Percentiles rank a stretch among this genome's conserved stretches.
Conservation (phyloP, 768 basidiomycete genomes). For the Hortiboletus campestris region DNA sequence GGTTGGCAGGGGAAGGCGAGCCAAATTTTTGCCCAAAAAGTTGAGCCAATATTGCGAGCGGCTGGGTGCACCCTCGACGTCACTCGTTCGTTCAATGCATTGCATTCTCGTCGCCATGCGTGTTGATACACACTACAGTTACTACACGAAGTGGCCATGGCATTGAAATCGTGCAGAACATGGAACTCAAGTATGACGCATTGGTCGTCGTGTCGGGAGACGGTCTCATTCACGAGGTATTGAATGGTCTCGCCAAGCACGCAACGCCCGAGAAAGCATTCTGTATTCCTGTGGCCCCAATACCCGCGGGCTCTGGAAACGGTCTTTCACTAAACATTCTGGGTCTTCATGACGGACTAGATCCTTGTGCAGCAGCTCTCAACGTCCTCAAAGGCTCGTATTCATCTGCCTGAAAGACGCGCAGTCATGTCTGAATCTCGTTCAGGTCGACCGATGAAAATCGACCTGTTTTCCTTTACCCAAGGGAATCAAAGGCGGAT, state of each 20-base stretch:
- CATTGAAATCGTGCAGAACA: conserved; percentile 53
- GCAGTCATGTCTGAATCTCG: not conserved
- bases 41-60: conserved; percentile 70
- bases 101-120: not conserved
- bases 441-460: conserved; percentile 66
- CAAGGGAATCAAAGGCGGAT: conserved; percentile 61
- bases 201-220: conserved; percentile 80
- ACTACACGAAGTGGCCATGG: conserved; percentile 68
- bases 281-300: conserved; percentile 66
- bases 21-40: conserved; percentile 49
- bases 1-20: conserved; percentile 57
- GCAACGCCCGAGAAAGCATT: conserved; percentile 59
- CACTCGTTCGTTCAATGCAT: conserved; percentile 46
- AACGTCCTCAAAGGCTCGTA: conserved; percentile 72
- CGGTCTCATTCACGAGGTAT: conserved; percentile 76
- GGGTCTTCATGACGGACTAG: conserved; percentile 65
- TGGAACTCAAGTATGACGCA: conserved; percentile 65
- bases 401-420: not conserved
- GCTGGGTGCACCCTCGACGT: conserved; percentile 64
- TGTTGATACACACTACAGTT: conserved; percentile 38
- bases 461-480: conserved; percentile 75
- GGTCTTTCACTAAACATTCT: conserved; percentile 71
- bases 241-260: conserved; percentile 80
- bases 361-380: conserved; percentile 68
- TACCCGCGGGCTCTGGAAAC: conserved; percentile 84